Base-by-base conservation (phyloP, 108 stramenopile genomes). In the Cyclostephanos tholiformis region DNA sequence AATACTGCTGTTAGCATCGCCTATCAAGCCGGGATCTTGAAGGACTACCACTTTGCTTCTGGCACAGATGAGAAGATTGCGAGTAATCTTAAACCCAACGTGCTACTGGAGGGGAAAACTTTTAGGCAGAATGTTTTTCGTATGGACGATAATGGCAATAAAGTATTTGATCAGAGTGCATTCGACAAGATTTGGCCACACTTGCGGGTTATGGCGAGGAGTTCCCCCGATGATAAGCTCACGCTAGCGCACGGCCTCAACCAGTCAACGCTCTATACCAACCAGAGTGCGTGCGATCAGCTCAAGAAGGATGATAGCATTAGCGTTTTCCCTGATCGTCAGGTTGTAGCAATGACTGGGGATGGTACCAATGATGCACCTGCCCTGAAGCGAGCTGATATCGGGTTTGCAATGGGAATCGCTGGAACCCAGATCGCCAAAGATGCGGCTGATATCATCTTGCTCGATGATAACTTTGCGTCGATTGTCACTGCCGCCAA, bases 321-420 rank as follows among this genome's bases (percentile, higher is more conserved):
- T 49, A 65, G 27, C 1, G 86, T 92, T 58, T 92, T 95, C 75
- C 91, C 91, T 30, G 93, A 94, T 77, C 83, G 91, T 0, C 95
- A 96, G 77, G 97, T 99, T 0, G 92, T 99, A 61, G 97, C 97
- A 48, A 97, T 98, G 85, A 99, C 99, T 0, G 99, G 99, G 53
- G 99, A 99, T 80, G 99, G 99, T 39, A 98, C 99, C 11, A 99
- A 99, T 78, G 98, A 99, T 75, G 99, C 99, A 19, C 99, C 97
- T 20, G 97, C 99, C 1, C 85, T 99, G 61, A 99, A 98, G 82
- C 77, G 95, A 67, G 97, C 97, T n/a, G 96, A 99, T 72, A 96
- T 99, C 60, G 97, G 99, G 17, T 94, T 99, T 74, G 93, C 96
- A 27, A 99, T 99, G 97, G 97, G 97, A 44, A 87, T 98, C 74